Evolutionary conservation across 1,139 yeast genomes (phyloP), one percentile per base, ranked within the genome.

Genomic region (Candida buenavistaensis): DNA sequence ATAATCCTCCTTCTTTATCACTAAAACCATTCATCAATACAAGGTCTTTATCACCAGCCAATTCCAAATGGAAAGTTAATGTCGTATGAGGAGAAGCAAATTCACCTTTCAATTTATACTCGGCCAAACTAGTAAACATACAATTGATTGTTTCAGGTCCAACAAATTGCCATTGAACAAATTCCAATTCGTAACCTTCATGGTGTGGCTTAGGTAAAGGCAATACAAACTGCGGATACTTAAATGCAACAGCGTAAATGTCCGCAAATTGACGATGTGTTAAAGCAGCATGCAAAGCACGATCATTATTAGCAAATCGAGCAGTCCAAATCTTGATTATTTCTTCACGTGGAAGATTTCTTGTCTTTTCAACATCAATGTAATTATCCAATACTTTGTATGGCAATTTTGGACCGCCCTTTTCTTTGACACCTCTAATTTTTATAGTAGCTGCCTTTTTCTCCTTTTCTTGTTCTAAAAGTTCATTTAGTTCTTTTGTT

Each of bases 41-140:
- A 3, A 87, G 42, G 1, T 72, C 80, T 47, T 85, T 82, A 13
- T 72, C 71, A 1, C 73, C 68, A 5, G 72, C 67, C 36, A 92
- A 63, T 38, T 94, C 97, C 36, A 82, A 79, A 62, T 92, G 97
- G 71, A 92, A 85, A 59, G 81, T 79, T 44, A 92, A 66, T 0
- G 96, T 86, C 1, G 97, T 89, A 57, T 94, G 98, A 1, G 98
- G 98, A 52, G 87, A 82, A 9, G 98, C 96, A 59, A 72, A 94
- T 53, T 90, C 97, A 43, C 79, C 80, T 54, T 92, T 97, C 25
- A 89, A 73, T 58, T 92, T 90, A 62, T 80, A 94, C 59, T 94
- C 98, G 1, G 95, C 94, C 43, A 94, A 72, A 0, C 97, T 81
- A 2, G 98, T 94, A 50, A 94, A 68, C 76, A 94, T 75, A 57